These are phyloP conservation scores for Metschnikowia dekortorum DNA, from an alignment of 805 yeast genomes.

Conservation along the genomic window DNA sequence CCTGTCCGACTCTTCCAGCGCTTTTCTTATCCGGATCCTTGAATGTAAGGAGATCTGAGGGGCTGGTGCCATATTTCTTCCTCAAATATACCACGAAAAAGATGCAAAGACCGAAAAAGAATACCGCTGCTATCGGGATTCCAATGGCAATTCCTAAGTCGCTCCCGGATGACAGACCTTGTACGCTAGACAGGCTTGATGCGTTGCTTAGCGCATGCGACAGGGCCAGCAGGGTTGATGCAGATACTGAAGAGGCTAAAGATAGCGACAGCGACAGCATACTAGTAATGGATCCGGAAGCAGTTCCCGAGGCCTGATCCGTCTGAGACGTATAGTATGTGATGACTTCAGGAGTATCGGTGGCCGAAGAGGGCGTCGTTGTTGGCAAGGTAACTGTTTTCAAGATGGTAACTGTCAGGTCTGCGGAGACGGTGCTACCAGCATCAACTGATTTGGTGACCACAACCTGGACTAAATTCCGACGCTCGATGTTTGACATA, in stretches of 20 bases:
- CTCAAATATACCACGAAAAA: slow-evolving; percentile 9
- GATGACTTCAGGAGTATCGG: not conserved
- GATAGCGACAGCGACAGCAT: not conserved
- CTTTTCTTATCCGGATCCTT: not conserved
- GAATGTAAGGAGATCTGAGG: slow-evolving; percentile 8
- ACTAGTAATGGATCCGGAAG: not conserved
- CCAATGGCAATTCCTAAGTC: slow-evolving; percentile 32
- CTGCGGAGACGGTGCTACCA: not conserved
- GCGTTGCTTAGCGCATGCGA: not conserved
- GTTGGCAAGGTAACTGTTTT: not conserved
- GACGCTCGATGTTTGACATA: not conserved
- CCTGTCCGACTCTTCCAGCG: not conserved
- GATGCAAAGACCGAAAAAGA: slow-evolving; percentile 18
- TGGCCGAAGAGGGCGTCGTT: not conserved
- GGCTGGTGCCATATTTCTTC: slow-evolving; percentile 9
- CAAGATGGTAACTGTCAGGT: not conserved
- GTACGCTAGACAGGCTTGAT: not conserved
- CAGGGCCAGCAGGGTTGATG: not conserved
- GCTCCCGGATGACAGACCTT: slow-evolving; percentile 6
- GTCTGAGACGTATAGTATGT: not conserved
- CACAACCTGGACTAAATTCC: slow-evolving; percentile 1
- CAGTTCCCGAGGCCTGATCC: not conserved
- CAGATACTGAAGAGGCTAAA: not conserved
- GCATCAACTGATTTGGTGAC: slow-evolving; percentile 1
- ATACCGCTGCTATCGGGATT: slow-evolving; percentile 27